Evolutionary conservation across 208 protist species (phyloP).

Genomic region (Crithidia bombi): DNA sequence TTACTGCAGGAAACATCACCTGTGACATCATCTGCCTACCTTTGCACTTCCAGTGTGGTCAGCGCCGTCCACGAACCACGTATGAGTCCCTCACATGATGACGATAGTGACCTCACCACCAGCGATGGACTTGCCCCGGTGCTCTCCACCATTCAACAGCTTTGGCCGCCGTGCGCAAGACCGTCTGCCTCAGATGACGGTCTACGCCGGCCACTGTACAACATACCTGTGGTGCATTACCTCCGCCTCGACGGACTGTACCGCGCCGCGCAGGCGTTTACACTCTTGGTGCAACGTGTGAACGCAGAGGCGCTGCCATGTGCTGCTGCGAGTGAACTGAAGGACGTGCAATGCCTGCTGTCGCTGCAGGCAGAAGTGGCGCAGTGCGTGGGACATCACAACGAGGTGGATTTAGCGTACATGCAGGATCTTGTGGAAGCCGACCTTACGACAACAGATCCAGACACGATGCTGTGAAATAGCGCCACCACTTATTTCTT

Average conservation of each 20-base stretch:
- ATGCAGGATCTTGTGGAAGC: conserved; percentile 37
- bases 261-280: conserved; percentile 34
- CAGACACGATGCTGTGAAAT: conserved; percentile 35
- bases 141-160: conserved; percentile 2
- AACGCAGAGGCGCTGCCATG: conserved; percentile 6
- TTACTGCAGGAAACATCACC: conserved; percentile 7
- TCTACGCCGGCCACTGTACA: conserved; percentile 38
- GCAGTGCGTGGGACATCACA: conserved; percentile 28
- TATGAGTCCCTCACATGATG: background rate
- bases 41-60: background rate
- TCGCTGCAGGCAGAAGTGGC: conserved; percentile 1
- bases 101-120: too few relatives aligned
- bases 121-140: background rate
- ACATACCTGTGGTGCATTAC: conserved; percentile 33
- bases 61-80: conserved; percentile 25
- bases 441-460: conserved; percentile 42
- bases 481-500: too few relatives aligned
- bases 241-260: conserved; percentile 26
- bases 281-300: conserved; percentile 24
- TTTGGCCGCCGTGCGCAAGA: conserved; percentile 13
- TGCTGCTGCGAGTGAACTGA: background rate
- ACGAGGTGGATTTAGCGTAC: conserved; percentile 43
- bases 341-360: background rate
- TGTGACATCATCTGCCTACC: background rate
- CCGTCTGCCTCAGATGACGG: conserved; percentile 20